Conservation (phyloP, 306 rosid species). For the Trifolium pratense region DNA sequence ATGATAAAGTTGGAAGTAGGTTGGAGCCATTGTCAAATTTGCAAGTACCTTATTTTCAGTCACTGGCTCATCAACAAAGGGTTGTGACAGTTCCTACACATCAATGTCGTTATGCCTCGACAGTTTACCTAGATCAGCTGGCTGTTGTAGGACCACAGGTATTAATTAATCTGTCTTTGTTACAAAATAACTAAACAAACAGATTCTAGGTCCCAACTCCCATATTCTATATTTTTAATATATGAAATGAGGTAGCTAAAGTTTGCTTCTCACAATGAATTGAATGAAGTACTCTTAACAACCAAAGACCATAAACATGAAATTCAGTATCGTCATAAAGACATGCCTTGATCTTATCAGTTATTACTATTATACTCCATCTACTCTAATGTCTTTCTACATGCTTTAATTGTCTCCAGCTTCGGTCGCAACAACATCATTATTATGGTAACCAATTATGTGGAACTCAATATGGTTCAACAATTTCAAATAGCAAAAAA, state of each 20-base stretch:
- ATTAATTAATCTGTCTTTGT: conserved; percentile 29
- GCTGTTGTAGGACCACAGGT: conserved; percentile 66
- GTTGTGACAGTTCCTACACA: conserved; percentile 49
- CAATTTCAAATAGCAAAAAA: conserved; percentile 47
- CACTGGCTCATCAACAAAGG: conserved; percentile 52
- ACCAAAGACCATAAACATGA: not conserved
- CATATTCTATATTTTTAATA: not conserved
- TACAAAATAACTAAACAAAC: conserved; percentile 18
- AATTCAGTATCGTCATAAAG: conserved; percentile 17
- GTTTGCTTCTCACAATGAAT: conserved; percentile 33
- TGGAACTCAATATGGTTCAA: conserved; percentile 48
- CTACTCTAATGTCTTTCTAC: conserved; percentile 4
- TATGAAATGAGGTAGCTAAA: conserved; percentile 39
- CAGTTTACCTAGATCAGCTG: conserved; percentile 54
- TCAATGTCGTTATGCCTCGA: conserved; percentile 51
- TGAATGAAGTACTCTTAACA: conserved; percentile 22
- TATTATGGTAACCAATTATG: conserved; percentile 47
- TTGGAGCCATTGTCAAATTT: conserved; percentile 51
- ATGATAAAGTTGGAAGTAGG: conserved; percentile 47
- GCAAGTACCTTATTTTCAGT: conserved; percentile 60
- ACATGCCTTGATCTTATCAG: conserved; percentile 4
- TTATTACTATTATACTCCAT: not conserved
- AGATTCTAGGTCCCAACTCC: conserved; percentile 15
- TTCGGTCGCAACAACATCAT: conserved; percentile 56
- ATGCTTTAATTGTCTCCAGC: conserved; percentile 47